Evolutionary conservation across 768 basidiomycete genomes (phyloP).

Genomic region (Lentinula sp.): DNA sequence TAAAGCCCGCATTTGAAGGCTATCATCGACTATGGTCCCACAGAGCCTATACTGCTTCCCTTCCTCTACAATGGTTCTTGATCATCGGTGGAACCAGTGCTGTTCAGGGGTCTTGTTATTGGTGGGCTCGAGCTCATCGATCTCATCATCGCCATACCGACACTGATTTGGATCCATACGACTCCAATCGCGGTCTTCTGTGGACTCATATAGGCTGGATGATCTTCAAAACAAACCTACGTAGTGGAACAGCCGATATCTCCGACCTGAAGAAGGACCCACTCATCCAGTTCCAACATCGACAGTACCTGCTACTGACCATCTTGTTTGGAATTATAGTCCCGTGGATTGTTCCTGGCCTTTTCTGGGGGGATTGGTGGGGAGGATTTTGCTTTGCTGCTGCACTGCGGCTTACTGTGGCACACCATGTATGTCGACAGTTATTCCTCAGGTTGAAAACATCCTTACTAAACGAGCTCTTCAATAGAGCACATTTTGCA

Average conservation of each 20-base stretch:
- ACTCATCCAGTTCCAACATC: slow-evolving; percentile 75
- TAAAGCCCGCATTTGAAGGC: slow-evolving; percentile 27
- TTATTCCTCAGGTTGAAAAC: neutral
- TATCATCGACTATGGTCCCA: slow-evolving; percentile 89
- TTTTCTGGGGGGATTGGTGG: slow-evolving; percentile 69
- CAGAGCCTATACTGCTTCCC: slow-evolving; percentile 71
- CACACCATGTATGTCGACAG: slow-evolving; percentile 64
- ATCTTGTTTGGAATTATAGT: slow-evolving; percentile 65
- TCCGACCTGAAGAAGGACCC: slow-evolving; percentile 67
- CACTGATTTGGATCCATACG: slow-evolving; percentile 82
- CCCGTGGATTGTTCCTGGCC: slow-evolving; percentile 62
- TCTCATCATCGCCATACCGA: slow-evolving; percentile 76
- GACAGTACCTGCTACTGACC: slow-evolving; percentile 59
- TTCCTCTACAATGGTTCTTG: slow-evolving; percentile 65
- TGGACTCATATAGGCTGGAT: slow-evolving; percentile 79
- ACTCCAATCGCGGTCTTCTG: slow-evolving; percentile 35
- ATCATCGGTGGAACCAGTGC: slow-evolving; percentile 75
- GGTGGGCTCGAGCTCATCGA: slow-evolving; percentile 83
- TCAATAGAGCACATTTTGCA: slow-evolving; percentile 73
- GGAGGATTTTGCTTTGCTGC: slow-evolving; percentile 76
- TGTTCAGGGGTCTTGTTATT: slow-evolving; percentile 81
- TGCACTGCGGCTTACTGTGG: slow-evolving; percentile 64
- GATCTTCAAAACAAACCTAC: slow-evolving; percentile 66
- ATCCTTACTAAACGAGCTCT: neutral
- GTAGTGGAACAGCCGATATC: slow-evolving; percentile 64